Base-by-base conservation (phyloP, 1,284 basidiomycete species). In the Microbotryomycetes sp. region DNA sequence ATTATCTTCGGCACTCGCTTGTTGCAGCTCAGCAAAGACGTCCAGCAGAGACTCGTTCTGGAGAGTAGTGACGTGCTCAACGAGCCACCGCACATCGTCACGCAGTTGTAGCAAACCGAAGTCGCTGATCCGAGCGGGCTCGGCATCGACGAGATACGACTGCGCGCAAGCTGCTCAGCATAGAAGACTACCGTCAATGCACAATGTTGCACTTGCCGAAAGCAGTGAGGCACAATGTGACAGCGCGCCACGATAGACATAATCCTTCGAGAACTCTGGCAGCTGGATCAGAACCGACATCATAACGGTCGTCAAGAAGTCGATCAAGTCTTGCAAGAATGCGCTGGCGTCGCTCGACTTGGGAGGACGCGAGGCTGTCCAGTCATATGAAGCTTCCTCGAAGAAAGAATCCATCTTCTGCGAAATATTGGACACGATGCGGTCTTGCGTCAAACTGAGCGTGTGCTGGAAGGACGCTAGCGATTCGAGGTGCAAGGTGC, bases 391-490 rank as follows among this genome's bases (percentile, higher is more conserved):
- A 1, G 91, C 87, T 48, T 97, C 79, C 61, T 90, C 94, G 67
- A 97, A 91, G 78, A 97, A 97, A 67, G 93, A 90, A 72, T 94
- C 89, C n/a, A 98, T 83, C 75, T 98, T 98, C 24, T 87, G 88
- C 6, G 84, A 83, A 70, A 98, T 92, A 48, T 94, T 82, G 11
- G 80, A 79, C 28, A 87, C 86, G 67, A 98, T 91, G 11, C 91
- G 86, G 28, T 80, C 78, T 62, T 88, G 83, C 2, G 92, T 88
- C 45, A 83, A 80, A 21, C 80, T 78, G 54, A 92, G 79, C 1
- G 89, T 88, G 11, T 78, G 75, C 21, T 82, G 79, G 73, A 98
- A 94, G 3, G 86, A 82, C 45, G 78, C 73, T 2, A 82, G 79
- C 1, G 88, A 84, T 35, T 80, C 81, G 23, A 94, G 80, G 54